Conservation (phyloP, 345 rosid species). For the Eucalyptus cladocalyx region DNA sequence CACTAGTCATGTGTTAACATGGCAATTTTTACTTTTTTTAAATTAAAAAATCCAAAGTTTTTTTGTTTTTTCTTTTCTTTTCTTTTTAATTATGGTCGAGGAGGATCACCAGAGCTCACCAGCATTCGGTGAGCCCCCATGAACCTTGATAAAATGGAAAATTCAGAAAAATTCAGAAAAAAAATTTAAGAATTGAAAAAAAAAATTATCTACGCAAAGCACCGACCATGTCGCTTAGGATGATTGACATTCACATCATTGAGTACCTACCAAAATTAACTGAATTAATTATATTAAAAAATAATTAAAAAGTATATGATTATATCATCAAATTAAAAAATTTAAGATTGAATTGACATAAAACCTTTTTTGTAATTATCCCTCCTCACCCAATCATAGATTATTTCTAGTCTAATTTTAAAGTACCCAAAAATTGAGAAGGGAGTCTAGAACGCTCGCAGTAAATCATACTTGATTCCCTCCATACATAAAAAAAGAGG, state of each 20-base stretch:
- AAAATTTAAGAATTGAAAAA: no score
- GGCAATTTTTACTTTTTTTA: not conserved
- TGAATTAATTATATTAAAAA: no score
- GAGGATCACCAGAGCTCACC: not conserved
- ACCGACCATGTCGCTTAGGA: rapidly evolving
- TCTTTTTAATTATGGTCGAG: not conserved
- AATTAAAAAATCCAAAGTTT: no score
- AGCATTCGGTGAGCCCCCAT: not conserved
- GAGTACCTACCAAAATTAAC: rapidly evolving
- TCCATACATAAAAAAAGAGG: not conserved
- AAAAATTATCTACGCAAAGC: no score
- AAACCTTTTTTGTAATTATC: no score
- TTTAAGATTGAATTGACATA: no score
- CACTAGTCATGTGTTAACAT: rapidly evolving
- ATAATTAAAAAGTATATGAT: no score
- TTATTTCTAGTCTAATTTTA: not conserved
- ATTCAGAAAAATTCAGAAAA: no score
- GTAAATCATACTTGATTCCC: not conserved
- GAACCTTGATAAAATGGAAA: not conserved
- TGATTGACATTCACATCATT: no score
- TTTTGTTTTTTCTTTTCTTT: no score
- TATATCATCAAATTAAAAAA: no score
- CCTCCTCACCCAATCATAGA: not conserved
- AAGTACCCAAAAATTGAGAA: not conserved
- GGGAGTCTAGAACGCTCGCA: not conserved